Percentiles rank a stretch among this genome's conserved stretches.
Evolutionary conservation across 495 filamentous ascomycete species (phyloP).

Genomic region (Pseudotulostoma volvatum): DNA sequence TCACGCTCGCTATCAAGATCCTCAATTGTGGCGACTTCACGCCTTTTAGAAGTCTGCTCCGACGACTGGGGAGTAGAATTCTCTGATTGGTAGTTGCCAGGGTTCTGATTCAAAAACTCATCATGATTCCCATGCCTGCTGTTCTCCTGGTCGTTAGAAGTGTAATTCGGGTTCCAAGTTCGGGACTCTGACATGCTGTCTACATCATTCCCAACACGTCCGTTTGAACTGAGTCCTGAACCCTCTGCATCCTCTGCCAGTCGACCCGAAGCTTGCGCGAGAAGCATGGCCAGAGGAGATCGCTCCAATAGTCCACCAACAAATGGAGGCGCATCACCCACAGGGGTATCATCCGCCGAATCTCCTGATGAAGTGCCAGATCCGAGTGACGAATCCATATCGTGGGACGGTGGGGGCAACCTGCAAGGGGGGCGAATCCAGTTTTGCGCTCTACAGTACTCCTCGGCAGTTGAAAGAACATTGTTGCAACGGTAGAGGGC

Average conservation of each 20-base stretch:
- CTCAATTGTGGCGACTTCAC: slow-evolving; percentile 47
- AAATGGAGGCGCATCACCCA: slow-evolving; percentile 18
- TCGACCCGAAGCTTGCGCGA: slow-evolving; percentile 19
- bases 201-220: slow-evolving; percentile 15
- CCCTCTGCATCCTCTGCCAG: slow-evolving; percentile 10
- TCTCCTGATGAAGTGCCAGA: slow-evolving; percentile 14
- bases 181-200: slow-evolving; percentile 17
- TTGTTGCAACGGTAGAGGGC: slow-evolving; percentile 72
- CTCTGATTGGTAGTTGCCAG: background rate
- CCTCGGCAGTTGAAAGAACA: slow-evolving; percentile 36
- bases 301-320: slow-evolving; percentile 14
- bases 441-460: slow-evolving; percentile 54
- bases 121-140: slow-evolving; percentile 13
- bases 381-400: slow-evolving; percentile 31
- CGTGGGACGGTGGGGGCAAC: slow-evolving; percentile 42
- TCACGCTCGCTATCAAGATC: slow-evolving; percentile 68
- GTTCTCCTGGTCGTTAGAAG: slow-evolving; percentile 19
- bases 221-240: slow-evolving; percentile 9
- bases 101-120: slow-evolving; percentile 9
- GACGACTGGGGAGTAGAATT: slow-evolving; percentile 9
- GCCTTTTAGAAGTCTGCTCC: slow-evolving; percentile 16
- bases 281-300: slow-evolving; percentile 23
- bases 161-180: slow-evolving; percentile 18
- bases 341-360: slow-evolving; percentile 18
- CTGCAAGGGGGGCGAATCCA: slow-evolving; percentile 28